phyloP scores from a whole-genome alignment of 805 yeast species.

The Candida maesae region DNA sequence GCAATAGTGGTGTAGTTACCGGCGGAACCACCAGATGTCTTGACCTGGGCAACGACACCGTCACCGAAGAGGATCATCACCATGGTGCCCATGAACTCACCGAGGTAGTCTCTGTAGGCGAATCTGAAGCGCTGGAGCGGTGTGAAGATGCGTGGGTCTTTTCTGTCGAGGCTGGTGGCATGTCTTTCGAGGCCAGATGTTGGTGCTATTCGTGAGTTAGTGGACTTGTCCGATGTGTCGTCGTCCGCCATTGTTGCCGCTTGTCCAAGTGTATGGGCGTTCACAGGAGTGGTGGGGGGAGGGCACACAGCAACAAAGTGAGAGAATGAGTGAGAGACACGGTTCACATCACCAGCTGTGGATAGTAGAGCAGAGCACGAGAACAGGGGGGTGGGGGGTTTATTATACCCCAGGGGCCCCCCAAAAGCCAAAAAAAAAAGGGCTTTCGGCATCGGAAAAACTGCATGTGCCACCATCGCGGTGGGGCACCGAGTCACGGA shows the following conservation, averaged over 20 bases:
- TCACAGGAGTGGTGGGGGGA: no score
- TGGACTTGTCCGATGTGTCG: not conserved
- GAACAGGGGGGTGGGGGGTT: no score
- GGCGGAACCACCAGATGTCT: conserved; percentile 32
- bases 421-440: no score
- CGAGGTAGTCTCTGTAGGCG: conserved; percentile 41
- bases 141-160: conserved; percentile 18
- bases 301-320: no score
- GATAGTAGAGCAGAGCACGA: no score
- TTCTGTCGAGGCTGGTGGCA: conserved; percentile 21
- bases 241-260: no score
- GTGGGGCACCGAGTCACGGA: no score
- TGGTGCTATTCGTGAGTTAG: conserved; percentile 23
- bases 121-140: conserved; percentile 25
- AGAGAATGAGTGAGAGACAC: no score
- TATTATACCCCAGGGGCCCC: no score
- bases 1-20: conserved; percentile 43
- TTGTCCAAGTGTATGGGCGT: no score
- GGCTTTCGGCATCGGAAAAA: conserved; percentile 1
- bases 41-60: conserved; percentile 45
- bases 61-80: conserved; percentile 44
- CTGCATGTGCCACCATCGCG: no score
- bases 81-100: conserved; percentile 50
- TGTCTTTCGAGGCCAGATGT: conserved; percentile 27
- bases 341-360: no score